These are phyloP conservation scores for Verbena officinalis DNA, from an alignment of 257 asterid genomes.

Conservation along the genomic window DNA sequence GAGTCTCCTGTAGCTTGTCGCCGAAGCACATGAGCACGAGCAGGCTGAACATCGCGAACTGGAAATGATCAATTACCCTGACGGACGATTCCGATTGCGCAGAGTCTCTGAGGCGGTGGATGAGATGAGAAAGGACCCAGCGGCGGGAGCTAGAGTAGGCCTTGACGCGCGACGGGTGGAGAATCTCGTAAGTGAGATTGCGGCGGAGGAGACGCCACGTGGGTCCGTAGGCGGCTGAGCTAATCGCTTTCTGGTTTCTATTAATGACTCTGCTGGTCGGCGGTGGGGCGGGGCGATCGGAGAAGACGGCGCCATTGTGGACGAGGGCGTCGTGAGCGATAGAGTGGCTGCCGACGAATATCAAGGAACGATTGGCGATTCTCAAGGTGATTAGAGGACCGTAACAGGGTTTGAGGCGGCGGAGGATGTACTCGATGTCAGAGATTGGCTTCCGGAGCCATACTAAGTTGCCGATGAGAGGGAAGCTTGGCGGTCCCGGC, in stretches of 20 bases:
- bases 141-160: slow-evolving; percentile 43
- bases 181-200: slow-evolving; percentile 51
- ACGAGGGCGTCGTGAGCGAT: slow-evolving; percentile 50
- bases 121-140: slow-evolving; percentile 37
- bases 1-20: slow-evolving; percentile 48
- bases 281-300: slow-evolving; percentile 43
- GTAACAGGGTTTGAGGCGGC: slow-evolving; percentile 32
- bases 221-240: slow-evolving; percentile 42
- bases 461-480: slow-evolving; percentile 40
- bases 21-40: slow-evolving; percentile 70
- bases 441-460: slow-evolving; percentile 42
- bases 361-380: slow-evolving; percentile 29
- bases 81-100: slow-evolving; percentile 32
- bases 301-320: slow-evolving; percentile 47
- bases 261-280: slow-evolving; percentile 27
- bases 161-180: slow-evolving; percentile 43
- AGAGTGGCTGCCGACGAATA: slow-evolving; percentile 41
- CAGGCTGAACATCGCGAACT: slow-evolving; percentile 62
- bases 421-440: slow-evolving; percentile 44
- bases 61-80: slow-evolving; percentile 50
- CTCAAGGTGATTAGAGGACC: slow-evolving; percentile 51
- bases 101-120: slow-evolving; percentile 28
- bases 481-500: slow-evolving; percentile 44
- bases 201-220: slow-evolving; percentile 60
- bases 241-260: slow-evolving; percentile 22